Evolutionary conservation across 75 land plant genomes (phyloP).

Genomic region (Cryptomeria japonica): DNA sequence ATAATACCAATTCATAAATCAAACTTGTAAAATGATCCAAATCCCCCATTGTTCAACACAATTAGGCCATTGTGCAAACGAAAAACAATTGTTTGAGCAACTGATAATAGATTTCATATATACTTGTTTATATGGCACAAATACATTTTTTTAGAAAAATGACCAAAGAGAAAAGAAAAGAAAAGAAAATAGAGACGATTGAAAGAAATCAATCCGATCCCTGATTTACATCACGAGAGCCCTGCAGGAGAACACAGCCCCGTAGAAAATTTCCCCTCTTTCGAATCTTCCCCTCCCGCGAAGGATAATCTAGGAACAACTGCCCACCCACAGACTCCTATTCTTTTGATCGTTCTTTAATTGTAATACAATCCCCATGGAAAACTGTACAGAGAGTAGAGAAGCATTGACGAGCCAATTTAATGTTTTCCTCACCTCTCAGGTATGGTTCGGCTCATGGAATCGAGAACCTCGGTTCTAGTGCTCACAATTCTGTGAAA

Average conservation of each 20-base stretch:
- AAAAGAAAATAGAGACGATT: neutral
- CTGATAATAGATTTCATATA: neutral
- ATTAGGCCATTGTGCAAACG: neutral
- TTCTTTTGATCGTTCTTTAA: neutral
- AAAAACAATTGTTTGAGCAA: neutral
- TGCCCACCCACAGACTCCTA: neutral
- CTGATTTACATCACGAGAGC: neutral
- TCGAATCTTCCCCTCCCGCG: neutral
- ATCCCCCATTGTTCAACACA: neutral
- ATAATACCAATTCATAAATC: neutral
- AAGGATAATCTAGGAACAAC: neutral
- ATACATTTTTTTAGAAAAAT: neutral
- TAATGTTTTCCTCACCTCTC: neutral
- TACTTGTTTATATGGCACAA: neutral
- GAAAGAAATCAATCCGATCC: neutral
- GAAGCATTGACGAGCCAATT: neutral
- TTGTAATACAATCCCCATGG: neutral
- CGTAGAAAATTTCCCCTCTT: neutral
- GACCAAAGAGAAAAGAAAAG: neutral
- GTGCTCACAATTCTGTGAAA: constrained; percentile 62
- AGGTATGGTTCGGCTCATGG: constrained; percentile 20
- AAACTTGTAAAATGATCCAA: neutral
- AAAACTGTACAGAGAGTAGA: neutral
- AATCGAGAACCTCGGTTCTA: constrained; percentile 62
- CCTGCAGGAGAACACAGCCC: neutral